phyloP scores from a whole-genome alignment of 441 rosid species.

The Pelargonium citronellum region DNA sequence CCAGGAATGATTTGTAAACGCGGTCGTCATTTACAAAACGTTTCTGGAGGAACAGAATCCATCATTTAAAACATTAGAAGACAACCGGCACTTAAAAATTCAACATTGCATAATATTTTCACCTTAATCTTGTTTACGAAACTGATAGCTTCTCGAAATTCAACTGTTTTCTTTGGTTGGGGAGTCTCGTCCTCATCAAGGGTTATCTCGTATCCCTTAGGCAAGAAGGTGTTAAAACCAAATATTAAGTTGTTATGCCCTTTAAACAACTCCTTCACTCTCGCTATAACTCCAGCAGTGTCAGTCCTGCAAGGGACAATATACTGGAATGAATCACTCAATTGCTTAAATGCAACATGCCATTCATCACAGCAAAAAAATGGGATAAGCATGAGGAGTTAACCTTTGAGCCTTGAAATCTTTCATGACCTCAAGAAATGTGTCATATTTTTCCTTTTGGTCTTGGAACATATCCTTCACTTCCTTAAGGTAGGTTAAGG shows the following conservation, averaged over 20 bases:
- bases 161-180: slow-evolving; percentile 81
- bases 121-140: slow-evolving; percentile 99
- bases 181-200: slow-evolving; percentile 74
- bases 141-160: slow-evolving; percentile 91
- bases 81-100: slow-evolving; percentile 15
- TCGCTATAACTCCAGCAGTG: slow-evolving; percentile 83
- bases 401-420: slow-evolving; percentile 99
- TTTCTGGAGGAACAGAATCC: slow-evolving; percentile 46
- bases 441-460: slow-evolving; percentile 81
- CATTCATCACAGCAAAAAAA: slow-evolving; percentile 13
- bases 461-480: slow-evolving; percentile 92
- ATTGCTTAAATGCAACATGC: slow-evolving; percentile 1
- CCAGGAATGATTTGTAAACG: slow-evolving; percentile 85
- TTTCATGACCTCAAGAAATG: slow-evolving; percentile 96
- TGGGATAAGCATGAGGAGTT: slow-evolving; percentile 30
- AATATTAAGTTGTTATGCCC: slow-evolving; percentile 82
- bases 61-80: slow-evolving; percentile 17
- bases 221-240: slow-evolving; percentile 96
- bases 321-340: slow-evolving; percentile 8
- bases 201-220: slow-evolving; percentile 93
- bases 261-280: slow-evolving; percentile 89
- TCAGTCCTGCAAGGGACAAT: slow-evolving; percentile 55
- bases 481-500: slow-evolving; percentile 86
- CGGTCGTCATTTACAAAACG: slow-evolving; percentile 91
- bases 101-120: slow-evolving; percentile 12